These are phyloP conservation scores for Acacia concinna DNA, from an alignment of 331 rosid species.

Conservation along the genomic window DNA sequence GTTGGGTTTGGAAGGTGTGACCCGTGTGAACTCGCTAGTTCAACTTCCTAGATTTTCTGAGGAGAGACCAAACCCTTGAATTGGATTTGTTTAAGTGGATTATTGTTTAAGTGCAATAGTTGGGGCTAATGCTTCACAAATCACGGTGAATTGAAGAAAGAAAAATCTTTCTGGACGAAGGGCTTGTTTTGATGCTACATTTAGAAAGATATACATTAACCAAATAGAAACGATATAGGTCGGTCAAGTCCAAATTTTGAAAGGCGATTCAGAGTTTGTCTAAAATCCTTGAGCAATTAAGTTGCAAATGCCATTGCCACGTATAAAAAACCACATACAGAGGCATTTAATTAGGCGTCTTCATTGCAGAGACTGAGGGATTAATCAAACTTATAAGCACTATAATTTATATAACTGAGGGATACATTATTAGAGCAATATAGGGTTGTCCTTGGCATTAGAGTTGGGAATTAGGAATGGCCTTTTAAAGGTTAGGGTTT, in stretches of 20 bases:
- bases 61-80: conserved; percentile 51
- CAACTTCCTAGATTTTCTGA: conserved; percentile 94
- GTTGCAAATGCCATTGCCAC: neutral
- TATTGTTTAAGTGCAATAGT: conserved; percentile 32
- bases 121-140: conserved; percentile 17
- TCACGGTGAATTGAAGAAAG: conserved; percentile 39
- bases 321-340: neutral
- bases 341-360: neutral
- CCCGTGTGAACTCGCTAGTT: conserved; percentile 90
- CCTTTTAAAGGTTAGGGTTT: no score
- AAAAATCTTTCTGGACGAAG: conserved; percentile 30
- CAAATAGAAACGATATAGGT: neutral
- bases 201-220: neutral
- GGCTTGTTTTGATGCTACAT: conserved; percentile 16
- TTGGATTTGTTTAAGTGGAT: conserved; percentile 18
- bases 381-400: neutral
- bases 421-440: no score
- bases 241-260: neutral
- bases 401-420: neutral
- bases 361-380: neutral
- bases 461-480: no score
- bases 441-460: no score
- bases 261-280: neutral
- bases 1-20: conserved; percentile 90
- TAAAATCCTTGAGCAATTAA: neutral